A percentile compares a stretch with the other conserved stretches of the same genome.
Conservation (phyloP, 371 early-diverging fungal species). For the Lichtheimia ornata region DNA sequence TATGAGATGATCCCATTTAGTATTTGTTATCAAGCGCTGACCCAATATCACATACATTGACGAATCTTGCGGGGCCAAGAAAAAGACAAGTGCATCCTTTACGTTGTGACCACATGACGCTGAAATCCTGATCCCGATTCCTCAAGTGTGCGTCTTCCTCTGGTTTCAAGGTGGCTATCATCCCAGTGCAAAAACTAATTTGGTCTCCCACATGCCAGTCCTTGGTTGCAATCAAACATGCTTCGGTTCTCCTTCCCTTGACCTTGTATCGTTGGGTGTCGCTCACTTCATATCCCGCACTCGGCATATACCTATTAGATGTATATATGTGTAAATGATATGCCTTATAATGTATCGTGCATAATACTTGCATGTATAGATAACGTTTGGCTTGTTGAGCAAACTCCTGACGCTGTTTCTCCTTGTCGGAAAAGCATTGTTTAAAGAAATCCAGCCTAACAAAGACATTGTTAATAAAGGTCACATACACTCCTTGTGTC, state of each 20-base stretch:
- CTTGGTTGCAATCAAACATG: constrained; percentile 83
- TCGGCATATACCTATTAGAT: constrained; percentile 77
- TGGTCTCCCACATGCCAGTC: constrained; percentile 76
- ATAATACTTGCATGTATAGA: constrained; percentile 48
- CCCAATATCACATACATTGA: constrained; percentile 58
- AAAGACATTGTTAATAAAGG: neutral
- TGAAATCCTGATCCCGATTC: constrained; percentile 76
- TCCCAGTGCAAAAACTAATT: constrained; percentile 77
- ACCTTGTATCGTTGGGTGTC: constrained; percentile 76
- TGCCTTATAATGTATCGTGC: too few species aligned
- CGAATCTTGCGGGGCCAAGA: constrained; percentile 95
- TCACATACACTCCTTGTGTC: neutral
- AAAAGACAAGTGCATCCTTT: constrained; percentile 77
- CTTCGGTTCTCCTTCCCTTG: constrained; percentile 74
- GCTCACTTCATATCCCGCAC: constrained; percentile 82
- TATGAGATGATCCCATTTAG: constrained; percentile 18
- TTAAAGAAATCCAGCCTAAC: constrained; percentile 45
- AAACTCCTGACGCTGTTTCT: constrained; percentile 40
- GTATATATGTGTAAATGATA: constrained; percentile 25
- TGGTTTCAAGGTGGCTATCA: constrained; percentile 71
- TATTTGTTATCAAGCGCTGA: neutral
- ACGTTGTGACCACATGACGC: constrained; percentile 83
- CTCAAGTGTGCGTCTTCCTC: constrained; percentile 72
- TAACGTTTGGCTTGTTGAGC: constrained; percentile 53
- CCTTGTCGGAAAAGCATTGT: constrained; percentile 26